These are phyloP conservation scores for Cystobasidiaceae sp. DNA, from an alignment of 1,284 basidiomycete genomes.

Conservation along the genomic window DNA sequence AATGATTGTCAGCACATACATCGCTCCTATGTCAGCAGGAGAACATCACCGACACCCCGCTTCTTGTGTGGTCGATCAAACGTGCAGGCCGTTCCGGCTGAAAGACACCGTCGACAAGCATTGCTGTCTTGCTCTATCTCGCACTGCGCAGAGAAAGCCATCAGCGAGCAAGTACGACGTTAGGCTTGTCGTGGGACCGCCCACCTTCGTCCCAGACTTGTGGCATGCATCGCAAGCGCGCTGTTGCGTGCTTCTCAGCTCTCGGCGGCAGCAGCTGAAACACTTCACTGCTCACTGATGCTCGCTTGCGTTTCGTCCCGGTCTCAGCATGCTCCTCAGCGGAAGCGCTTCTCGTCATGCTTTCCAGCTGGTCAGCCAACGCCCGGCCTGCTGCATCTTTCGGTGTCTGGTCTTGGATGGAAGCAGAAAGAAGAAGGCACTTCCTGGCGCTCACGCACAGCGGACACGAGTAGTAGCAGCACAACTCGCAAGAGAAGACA, in stretches of 20 bases:
- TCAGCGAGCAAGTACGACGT: not conserved
- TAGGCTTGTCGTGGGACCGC: not conserved
- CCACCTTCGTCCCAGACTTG: not conserved
- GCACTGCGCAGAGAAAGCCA: conserved; percentile 39
- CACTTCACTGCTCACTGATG: too few species aligned
- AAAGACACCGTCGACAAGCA: conserved; percentile 44
- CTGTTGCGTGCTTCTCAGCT: too few species aligned
- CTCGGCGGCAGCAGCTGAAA: too few species aligned
- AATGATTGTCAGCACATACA: not conserved
- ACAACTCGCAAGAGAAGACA: too few species aligned
- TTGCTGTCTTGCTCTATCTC: conserved; percentile 36
- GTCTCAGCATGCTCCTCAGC: not conserved
- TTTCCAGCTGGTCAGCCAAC: too few species aligned
- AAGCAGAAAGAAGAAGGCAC: too few species aligned
- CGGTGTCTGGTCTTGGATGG: too few species aligned
- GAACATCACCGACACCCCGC: conserved; percentile 43
- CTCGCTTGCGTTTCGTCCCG: not conserved
- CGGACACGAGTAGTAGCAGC: too few species aligned
- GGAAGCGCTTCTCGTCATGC: too few species aligned
- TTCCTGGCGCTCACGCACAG: too few species aligned
- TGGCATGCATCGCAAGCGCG: not conserved
- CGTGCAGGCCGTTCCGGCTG: conserved; percentile 45
- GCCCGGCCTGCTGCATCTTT: too few species aligned
- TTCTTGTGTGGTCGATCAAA: conserved; percentile 46
- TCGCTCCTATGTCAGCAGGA: not conserved